Evolutionary conservation across 345 rosid species (phyloP), one percentile per base, ranked within the genome.

Genomic region (Moricandia arvensis): DNA sequence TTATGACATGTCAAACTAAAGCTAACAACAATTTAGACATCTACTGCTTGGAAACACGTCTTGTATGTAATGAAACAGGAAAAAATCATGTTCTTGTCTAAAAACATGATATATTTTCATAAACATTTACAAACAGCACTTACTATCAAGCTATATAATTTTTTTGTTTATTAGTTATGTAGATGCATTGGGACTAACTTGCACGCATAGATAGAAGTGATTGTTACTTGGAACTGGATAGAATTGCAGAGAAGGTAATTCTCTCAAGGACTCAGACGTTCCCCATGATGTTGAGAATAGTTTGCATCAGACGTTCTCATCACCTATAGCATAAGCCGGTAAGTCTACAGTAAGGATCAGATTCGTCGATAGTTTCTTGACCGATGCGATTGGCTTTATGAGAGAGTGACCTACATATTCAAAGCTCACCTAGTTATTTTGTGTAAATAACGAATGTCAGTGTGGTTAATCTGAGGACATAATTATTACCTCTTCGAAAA

Each of bases 261-360:
- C 97, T 72, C 85, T 84, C 63, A 79, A 79, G 35, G 87, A 84
- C 57, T 91, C 98, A 87, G 8, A 96, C 98, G 71, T 94, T 94
- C 8, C 97, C 96, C 60, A 74, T 86, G 35, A 94, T 79, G 81
- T 94, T 91, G 55, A 94, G 79, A 79, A 94, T 83, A 18, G 77
- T 89, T 74, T 94, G 98, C 88, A 84, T 77, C 8, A 94, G 83
- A 66, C 97, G 90, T 90, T 21, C 82, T 87, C 89, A 80, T 94
- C 98, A 62, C 97, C 96, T 35, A 87, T 53, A 12, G 89, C 95
- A 78, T 68, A 82, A 24, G 71, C 53, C 34, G 97, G 98, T 72
- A 94, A 80, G 79, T 94, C 97, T 7, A 91, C 89, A 64, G 92
- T 80, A 73, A 90, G 76, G 66, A 82, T 80, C 81, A 81, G 77